These are phyloP conservation scores for Neopestalotiopsis sp. DNA, from an alignment of 2,329 filamentous ascomycete genomes.

Conservation along the genomic window DNA sequence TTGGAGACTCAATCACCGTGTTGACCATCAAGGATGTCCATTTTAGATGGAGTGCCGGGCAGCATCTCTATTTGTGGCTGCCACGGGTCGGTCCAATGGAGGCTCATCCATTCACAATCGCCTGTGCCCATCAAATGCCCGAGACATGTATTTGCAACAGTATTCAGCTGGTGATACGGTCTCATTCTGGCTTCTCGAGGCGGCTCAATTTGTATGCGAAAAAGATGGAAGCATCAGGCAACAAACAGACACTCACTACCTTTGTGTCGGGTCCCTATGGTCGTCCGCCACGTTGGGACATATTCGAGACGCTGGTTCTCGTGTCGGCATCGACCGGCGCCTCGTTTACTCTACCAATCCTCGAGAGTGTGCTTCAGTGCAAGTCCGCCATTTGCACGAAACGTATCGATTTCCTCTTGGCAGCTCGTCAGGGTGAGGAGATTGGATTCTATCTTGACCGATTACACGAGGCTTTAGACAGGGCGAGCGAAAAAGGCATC, in stretches of 20 bases:
- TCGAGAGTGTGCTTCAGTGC: constrained; percentile 56
- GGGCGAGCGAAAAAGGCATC: constrained; percentile 49
- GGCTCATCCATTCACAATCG: constrained; percentile 66
- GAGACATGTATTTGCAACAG: constrained; percentile 62
- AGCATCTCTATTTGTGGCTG: constrained; percentile 66
- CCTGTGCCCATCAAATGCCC: constrained; percentile 55
- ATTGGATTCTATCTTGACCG: constrained; percentile 60
- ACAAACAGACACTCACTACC: constrained; percentile 42
- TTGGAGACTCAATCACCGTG: constrained; percentile 59
- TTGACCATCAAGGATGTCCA: constrained; percentile 64
- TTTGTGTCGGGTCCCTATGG: constrained; percentile 64
- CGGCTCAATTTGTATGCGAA: constrained; percentile 53
- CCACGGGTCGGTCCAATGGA: constrained; percentile 59
- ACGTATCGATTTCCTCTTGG: constrained; percentile 57
- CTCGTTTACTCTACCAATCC: constrained; percentile 64
- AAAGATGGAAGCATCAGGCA: constrained; percentile 36
- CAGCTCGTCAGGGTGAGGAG: constrained; percentile 57
- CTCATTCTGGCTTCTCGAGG: constrained; percentile 62
- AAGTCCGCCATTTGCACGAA: constrained; percentile 51
- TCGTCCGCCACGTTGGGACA: constrained; percentile 58
- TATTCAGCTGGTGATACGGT: constrained; percentile 62
- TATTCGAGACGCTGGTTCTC: constrained; percentile 63
- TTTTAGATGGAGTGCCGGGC: constrained; percentile 63
- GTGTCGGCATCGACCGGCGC: constrained; percentile 68
- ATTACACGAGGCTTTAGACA: constrained; percentile 49